These are phyloP conservation scores for Blastobotrys elegans DNA, from an alignment of 1,139 yeast genomes.

Conservation along the genomic window DNA sequence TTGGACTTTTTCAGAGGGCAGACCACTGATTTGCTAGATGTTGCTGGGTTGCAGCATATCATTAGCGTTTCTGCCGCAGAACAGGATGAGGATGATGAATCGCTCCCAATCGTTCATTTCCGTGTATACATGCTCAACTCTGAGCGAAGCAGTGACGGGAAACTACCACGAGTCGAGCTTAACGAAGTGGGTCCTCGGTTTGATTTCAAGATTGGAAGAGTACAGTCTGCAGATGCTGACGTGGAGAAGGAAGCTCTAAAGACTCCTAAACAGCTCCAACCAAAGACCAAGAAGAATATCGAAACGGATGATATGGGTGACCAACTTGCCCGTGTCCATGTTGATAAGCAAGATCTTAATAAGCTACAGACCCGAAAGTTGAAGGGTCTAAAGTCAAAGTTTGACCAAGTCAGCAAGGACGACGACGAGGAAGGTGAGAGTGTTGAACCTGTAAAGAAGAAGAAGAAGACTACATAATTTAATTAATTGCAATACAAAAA, in stretches of 20 bases:
- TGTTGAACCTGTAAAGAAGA: conserved; percentile 18
- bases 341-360: conserved; percentile 89
- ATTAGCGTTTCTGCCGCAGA: conserved; percentile 78
- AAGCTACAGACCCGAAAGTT: conserved; percentile 94
- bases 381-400: conserved; percentile 92
- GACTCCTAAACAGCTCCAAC: conserved; percentile 76
- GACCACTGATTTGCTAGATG: conserved; percentile 78
- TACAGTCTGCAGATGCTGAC: conserved; percentile 79
- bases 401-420: conserved; percentile 60
- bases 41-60: conserved; percentile 89
- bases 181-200: conserved; percentile 96
- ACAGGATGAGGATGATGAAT: conserved; percentile 58
- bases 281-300: conserved; percentile 84
- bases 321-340: conserved; percentile 92
- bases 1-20: conserved; percentile 88
- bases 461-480: conserved; percentile 18
- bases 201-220: conserved; percentile 88
- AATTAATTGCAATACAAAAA: too few species aligned
- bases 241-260: conserved; percentile 84
- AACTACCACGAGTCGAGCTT: conserved; percentile 87
- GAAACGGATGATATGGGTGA: conserved; percentile 90
- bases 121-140: conserved; percentile 87
- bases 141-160: conserved; percentile 58
- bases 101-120: conserved; percentile 77
- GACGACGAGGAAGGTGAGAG: conserved; percentile 37